These are phyloP conservation scores for Sarcodon sp. DNA, from an alignment of 768 basidiomycete species.

Conservation along the genomic window DNA sequence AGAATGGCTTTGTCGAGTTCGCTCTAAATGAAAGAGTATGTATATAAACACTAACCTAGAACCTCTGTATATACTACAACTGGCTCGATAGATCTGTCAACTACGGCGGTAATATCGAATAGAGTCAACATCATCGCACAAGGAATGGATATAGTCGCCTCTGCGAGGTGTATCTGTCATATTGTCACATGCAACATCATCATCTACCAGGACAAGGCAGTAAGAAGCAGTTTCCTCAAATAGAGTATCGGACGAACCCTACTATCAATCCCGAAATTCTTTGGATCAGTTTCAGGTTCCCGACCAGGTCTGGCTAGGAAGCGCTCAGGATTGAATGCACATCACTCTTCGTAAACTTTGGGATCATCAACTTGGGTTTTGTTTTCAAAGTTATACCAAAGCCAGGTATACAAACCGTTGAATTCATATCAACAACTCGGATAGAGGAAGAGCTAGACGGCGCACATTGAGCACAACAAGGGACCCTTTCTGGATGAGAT, in stretches of 20 bases:
- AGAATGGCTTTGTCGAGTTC: no score
- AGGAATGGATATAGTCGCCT: slow-evolving; percentile 23
- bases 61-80: slow-evolving; percentile 10
- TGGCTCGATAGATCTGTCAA: slow-evolving; percentile 11
- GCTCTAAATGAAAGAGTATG: no score
- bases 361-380: slow-evolving; percentile 4
- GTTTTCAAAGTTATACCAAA: no score
- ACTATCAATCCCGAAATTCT: slow-evolving; percentile 21
- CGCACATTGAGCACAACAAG: slow-evolving; percentile 8
- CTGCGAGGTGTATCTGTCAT: slow-evolving; percentile 18
- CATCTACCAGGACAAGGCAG: no score
- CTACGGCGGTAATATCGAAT: slow-evolving; percentile 18
- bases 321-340: slow-evolving; percentile 14
- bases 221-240: no score
- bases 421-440: no score
- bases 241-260: slow-evolving; percentile 6
- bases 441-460: no score
- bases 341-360: slow-evolving; percentile 9
- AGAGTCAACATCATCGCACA: slow-evolving; percentile 21
- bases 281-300: slow-evolving; percentile 14
- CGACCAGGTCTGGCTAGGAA: slow-evolving; percentile 8
- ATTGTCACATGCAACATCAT: no score
- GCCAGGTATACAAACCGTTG: no score
- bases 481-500: slow-evolving; percentile 16
- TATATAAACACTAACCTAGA: slow-evolving; percentile 11